Percentiles rank a stretch among this genome's conserved stretches.
phyloP scores from a whole-genome alignment of 2,329 filamentous ascomycete species.

The Clonostachys rhizophaga region DNA sequence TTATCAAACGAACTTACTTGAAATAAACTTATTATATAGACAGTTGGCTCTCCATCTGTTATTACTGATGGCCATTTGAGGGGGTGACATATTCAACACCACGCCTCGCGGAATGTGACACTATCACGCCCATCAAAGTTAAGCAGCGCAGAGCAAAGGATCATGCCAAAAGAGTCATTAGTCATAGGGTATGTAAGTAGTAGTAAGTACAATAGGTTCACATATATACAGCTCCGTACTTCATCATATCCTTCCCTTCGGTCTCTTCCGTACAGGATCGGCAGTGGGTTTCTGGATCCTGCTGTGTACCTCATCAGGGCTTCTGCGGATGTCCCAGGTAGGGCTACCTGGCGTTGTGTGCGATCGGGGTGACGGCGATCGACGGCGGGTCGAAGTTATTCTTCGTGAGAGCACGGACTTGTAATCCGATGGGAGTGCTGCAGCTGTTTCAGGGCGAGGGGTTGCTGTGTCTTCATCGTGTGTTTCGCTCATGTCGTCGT shows the following conservation, averaged over 20 bases:
- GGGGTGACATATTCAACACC: too few relatives aligned
- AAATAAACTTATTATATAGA: too few relatives aligned
- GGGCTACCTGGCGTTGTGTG: conserved; percentile 10
- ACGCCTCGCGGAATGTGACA: too few relatives aligned
- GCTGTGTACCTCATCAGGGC: conserved; percentile 38
- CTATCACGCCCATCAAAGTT: too few relatives aligned
- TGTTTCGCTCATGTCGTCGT: conserved; percentile 12
- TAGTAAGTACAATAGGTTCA: conserved; percentile 28
- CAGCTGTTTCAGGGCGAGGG: conserved; percentile 27
- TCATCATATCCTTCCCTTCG: conserved; percentile 29
- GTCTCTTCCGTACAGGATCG: conserved; percentile 32
- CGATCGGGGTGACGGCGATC: conserved; percentile 26
- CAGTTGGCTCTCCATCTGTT: too few relatives aligned
- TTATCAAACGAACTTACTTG: too few relatives aligned
- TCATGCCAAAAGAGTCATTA: conserved; percentile 17
- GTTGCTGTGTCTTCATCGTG: conserved; percentile 29
- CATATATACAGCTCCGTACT: conserved; percentile 29
- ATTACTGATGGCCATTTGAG: too few relatives aligned
- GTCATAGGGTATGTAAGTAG: too few relatives aligned
- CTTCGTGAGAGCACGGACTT: conserved; percentile 21
- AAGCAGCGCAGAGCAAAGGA: too few relatives aligned
- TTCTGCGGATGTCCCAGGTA: conserved; percentile 28
- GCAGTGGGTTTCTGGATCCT: conserved; percentile 42
- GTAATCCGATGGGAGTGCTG: conserved; percentile 25
- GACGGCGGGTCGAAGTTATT: conserved; percentile 23